Percentiles rank a stretch among this genome's conserved stretches.
phyloP scores from a whole-genome alignment of 495 filamentous ascomycete species.

The Aspergillus haitiensis region DNA sequence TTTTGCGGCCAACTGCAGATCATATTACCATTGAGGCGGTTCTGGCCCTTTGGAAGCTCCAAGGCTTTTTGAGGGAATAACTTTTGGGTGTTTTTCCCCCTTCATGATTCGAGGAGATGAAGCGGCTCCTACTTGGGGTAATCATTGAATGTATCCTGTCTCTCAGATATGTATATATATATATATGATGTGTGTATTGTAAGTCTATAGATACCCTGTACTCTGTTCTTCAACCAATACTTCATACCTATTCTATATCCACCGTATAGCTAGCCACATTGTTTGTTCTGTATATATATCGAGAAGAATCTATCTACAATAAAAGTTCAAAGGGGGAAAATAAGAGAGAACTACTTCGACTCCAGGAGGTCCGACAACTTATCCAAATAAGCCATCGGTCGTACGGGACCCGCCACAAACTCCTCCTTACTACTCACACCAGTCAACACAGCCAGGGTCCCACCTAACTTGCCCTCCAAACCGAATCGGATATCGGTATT shows the following conservation, averaged over 20 bases:
- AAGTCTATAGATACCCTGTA: conserved; percentile 7
- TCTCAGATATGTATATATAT: conserved; percentile 4
- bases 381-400: conserved; percentile 79
- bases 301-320: not conserved
- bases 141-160: not conserved
- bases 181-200: not conserved
- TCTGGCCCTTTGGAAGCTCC: conserved; percentile 65
- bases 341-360: conserved; percentile 15
- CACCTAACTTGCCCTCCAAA: conserved; percentile 84
- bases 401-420: conserved; percentile 69
- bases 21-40: conserved; percentile 50
- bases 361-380: conserved; percentile 71
- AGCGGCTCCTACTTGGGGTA: not conserved
- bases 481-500: conserved; percentile 98
- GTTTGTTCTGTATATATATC: no score
- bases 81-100: not conserved
- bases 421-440: conserved; percentile 80
- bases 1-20: conserved; percentile 37
- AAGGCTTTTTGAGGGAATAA: conserved; percentile 52
- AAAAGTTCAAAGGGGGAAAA: not conserved
- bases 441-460: conserved; percentile 87
- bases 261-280: no score
- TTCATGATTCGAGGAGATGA: not conserved
- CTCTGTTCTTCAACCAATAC: no score
- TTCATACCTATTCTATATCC: no score